Conservation (phyloP, 2,329 filamentous ascomycete genomes). For the Pseudogymnoascus sp. region DNA sequence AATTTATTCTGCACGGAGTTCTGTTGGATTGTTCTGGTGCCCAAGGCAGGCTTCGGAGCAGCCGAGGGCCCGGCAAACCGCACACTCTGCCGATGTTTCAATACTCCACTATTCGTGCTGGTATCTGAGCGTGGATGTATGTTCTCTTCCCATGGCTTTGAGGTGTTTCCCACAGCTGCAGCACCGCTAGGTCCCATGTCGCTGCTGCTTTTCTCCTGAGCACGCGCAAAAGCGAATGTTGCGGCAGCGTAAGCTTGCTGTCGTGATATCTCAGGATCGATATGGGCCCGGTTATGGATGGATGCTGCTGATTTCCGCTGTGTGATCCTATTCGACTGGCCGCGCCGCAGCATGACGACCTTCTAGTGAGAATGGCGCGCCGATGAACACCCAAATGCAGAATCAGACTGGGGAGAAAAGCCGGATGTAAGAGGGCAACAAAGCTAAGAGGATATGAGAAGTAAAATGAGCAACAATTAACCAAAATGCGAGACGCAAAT, state of each 20-base stretch:
- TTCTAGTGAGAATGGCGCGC: neutral
- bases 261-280: conserved; percentile 42
- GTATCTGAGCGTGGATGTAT: conserved; percentile 15
- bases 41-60: conserved; percentile 21
- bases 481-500: conserved; percentile 20
- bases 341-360: conserved; percentile 27
- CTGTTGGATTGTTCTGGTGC: conserved; percentile 18
- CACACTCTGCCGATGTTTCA: conserved; percentile 46
- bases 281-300: conserved; percentile 39
- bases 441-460: neutral
- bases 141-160: conserved; percentile 13
- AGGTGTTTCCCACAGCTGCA: conserved; percentile 15
- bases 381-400: neutral
- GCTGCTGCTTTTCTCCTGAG: conserved; percentile 35
- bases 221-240: conserved; percentile 49
- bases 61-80: conserved; percentile 36
- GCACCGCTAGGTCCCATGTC: conserved; percentile 30
- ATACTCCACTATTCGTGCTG: conserved; percentile 1
- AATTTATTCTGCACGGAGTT: conserved; percentile 14
- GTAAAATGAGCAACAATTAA: conserved; percentile 11
- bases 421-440: neutral
- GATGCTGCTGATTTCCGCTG: conserved; percentile 47
- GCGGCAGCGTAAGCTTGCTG: conserved; percentile 58
- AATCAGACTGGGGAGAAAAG: neutral
- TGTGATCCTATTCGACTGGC: conserved; percentile 28